Evolutionary conservation across 164 flowering plant species (phyloP).

Genomic region (Euptelea pleiosperma): DNA sequence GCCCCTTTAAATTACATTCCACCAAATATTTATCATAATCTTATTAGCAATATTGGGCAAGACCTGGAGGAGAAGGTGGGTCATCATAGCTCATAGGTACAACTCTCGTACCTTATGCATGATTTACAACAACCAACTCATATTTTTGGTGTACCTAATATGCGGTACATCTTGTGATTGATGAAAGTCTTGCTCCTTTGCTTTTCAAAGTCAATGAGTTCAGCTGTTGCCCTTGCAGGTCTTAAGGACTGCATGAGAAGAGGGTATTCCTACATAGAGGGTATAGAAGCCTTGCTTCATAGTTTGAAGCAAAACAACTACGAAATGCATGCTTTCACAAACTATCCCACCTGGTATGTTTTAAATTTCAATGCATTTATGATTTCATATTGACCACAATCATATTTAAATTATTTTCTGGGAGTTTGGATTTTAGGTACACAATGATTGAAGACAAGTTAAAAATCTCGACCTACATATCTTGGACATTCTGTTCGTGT

Average conservation of each 20-base stretch:
- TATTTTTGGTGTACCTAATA: too few species aligned
- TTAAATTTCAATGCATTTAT: background rate
- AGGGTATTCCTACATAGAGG: constrained; percentile 74
- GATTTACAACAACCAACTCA: too few species aligned
- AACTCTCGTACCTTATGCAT: too few species aligned
- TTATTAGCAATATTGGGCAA: too few species aligned
- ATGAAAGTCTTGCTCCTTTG: background rate
- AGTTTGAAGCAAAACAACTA: constrained; percentile 54
- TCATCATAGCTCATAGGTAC: too few species aligned
- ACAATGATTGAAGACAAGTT: constrained; percentile 76
- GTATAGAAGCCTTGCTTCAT: constrained; percentile 63
- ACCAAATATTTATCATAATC: too few species aligned
- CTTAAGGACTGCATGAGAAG: constrained; percentile 71
- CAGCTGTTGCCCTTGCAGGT: constrained; percentile 39
- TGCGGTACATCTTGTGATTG: background rate
- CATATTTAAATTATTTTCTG: constrained; percentile 2
- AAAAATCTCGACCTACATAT: constrained; percentile 65
- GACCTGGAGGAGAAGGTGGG: too few species aligned
- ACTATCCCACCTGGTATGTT: constrained; percentile 83
- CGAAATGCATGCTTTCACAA: constrained; percentile 93
- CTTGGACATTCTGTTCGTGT: constrained; percentile 94
- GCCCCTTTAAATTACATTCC: too few species aligned
- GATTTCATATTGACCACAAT: constrained; percentile 7
- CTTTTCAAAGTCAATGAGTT: background rate
- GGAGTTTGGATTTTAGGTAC: constrained; percentile 50